Percentiles rank a stretch among this genome's conserved stretches.
These are phyloP conservation scores for Stephanocyclus meneghinianus DNA, from an alignment of 352 stramenopile genomes.

Conservation along the genomic window DNA sequence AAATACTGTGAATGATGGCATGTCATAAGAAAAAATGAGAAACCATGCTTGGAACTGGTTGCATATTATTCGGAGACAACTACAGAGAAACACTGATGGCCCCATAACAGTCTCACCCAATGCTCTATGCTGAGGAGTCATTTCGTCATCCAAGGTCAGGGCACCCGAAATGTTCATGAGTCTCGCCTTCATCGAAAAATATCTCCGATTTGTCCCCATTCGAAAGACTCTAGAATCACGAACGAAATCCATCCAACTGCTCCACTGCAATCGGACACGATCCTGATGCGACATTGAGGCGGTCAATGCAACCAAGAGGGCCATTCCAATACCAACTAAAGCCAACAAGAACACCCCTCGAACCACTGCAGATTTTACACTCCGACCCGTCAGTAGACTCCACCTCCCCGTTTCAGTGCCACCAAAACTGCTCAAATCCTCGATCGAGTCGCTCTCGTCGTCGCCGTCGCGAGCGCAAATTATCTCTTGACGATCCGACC, in stretches of 20 bases:
- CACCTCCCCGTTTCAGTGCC: not conserved
- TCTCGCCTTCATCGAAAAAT: constrained; percentile 12
- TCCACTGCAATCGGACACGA: not conserved
- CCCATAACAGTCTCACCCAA: not conserved
- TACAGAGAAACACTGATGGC: too few species aligned
- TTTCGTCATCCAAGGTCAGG: constrained; percentile 8
- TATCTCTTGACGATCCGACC: too few species aligned
- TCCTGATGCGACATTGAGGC: too few species aligned
- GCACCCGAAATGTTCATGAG: constrained; percentile 12
- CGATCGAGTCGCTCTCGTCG: not conserved
- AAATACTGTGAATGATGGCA: constrained; percentile 2
- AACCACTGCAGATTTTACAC: not conserved
- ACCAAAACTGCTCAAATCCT: constrained; percentile 18
- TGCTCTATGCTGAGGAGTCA: constrained; percentile 33
- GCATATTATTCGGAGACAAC: too few species aligned
- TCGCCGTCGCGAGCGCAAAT: too few species aligned
- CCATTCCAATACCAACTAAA: too few species aligned
- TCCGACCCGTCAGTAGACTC: not conserved
- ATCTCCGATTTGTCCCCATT: constrained; percentile 10
- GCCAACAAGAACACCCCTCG: too few species aligned
- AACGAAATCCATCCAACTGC: not conserved
- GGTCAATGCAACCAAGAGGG: too few species aligned
- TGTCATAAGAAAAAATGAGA: too few species aligned
- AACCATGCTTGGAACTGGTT: too few species aligned
- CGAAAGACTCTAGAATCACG: constrained; percentile 2